Percentiles rank a stretch among this genome's conserved stretches.
Conservation (phyloP, 352 stramenopile species). For the Globisporangium acanthophoron region DNA sequence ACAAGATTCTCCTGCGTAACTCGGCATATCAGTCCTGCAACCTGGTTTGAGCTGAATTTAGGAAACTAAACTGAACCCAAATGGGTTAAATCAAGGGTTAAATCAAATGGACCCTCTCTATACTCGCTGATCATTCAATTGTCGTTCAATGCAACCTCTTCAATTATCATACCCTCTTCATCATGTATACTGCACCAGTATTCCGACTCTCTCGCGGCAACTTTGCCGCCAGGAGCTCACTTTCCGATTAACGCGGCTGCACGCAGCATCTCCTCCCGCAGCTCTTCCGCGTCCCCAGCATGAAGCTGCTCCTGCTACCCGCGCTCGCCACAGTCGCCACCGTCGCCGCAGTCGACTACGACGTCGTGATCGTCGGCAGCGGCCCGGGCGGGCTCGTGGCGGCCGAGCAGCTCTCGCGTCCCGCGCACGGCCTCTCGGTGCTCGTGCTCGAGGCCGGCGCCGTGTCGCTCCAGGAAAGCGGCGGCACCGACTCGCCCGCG, state of each 20-base stretch:
- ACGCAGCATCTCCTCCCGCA: not conserved
- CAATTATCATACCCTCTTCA: no score
- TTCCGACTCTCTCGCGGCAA: no score
- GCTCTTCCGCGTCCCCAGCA: constrained; percentile 10
- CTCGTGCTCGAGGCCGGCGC: constrained; percentile 29
- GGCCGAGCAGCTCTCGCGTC: constrained; percentile 23
- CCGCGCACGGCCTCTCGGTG: constrained; percentile 17
- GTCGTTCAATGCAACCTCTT: no score
- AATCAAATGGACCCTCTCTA: not conserved
- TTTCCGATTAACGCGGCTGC: not conserved
- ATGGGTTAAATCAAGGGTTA: not conserved
- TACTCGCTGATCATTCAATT: not conserved
- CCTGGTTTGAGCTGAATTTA: not conserved
- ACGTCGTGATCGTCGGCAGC: constrained; percentile 27
- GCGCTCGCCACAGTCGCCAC: constrained; percentile 16
- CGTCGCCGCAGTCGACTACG: constrained; percentile 15
- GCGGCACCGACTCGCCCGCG: constrained; percentile 31
- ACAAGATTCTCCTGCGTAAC: not conserved
- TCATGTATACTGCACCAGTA: no score
- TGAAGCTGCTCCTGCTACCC: constrained; percentile 36
- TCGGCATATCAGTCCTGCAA: not conserved
- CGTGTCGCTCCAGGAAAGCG: constrained; percentile 34
- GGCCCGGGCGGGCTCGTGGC: constrained; percentile 24
- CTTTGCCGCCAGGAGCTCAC: not conserved
- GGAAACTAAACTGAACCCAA: not conserved